phyloP scores from a whole-genome alignment of 2,329 filamentous ascomycete genomes.

The Alternaria triticina region DNA sequence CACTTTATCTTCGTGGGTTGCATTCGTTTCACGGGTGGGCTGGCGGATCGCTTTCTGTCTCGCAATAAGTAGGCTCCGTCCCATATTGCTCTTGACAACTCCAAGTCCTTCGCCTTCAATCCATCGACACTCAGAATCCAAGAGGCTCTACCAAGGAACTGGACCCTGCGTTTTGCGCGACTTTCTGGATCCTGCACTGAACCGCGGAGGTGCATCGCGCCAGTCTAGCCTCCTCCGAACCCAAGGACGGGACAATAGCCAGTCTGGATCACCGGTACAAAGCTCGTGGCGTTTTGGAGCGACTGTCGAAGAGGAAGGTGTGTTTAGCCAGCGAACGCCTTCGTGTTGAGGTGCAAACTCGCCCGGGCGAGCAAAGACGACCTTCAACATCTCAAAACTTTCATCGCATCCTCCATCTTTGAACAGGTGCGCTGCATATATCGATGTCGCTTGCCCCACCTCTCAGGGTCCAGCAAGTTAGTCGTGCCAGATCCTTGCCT shows the following conservation, averaged over 20 bases:
- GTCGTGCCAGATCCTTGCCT: constrained; percentile 6
- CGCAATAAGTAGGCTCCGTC: constrained; percentile 5
- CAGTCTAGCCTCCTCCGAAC: constrained; percentile 4
- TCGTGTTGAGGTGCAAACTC: neutral
- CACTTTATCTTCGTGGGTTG: neutral
- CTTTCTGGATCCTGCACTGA: constrained; percentile 3
- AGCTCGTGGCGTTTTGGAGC: constrained; percentile 11
- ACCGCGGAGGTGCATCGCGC: constrained; percentile 8
- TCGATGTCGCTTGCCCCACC: constrained; percentile 8
- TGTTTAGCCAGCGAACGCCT: constrained; percentile 1
- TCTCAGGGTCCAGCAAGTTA: constrained; percentile 6
- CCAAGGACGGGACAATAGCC: constrained; percentile 1
- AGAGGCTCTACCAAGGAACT: neutral
- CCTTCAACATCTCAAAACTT: neutral
- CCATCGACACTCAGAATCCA: neutral
- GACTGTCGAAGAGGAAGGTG: constrained; percentile 24
- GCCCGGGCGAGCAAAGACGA: neutral
- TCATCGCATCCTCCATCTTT: neutral
- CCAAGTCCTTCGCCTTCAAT: neutral
- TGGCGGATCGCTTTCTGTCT: neutral
- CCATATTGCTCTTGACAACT: neutral
- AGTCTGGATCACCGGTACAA: constrained; percentile 19
- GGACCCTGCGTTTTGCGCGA: constrained; percentile 1
- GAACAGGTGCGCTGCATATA: neutral
- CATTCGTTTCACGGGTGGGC: neutral